A percentile compares a stretch with the other conserved stretches of the same genome.
Evolutionary conservation across 176 grass and related monocot genomes (phyloP).

Genomic region (Tillandsia fasciculata): DNA sequence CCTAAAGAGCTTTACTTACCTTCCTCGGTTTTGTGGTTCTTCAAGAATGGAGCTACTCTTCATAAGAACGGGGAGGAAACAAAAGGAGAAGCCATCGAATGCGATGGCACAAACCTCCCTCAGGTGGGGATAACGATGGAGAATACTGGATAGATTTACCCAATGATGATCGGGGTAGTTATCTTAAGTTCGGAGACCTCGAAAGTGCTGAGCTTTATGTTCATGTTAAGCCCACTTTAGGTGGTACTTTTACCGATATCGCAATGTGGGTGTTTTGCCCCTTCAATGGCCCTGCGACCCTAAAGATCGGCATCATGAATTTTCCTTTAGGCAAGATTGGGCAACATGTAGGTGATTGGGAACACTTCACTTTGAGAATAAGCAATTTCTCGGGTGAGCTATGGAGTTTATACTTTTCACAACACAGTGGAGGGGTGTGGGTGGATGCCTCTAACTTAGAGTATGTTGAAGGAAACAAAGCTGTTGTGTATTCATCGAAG

Average conservation of each 20-base stretch:
- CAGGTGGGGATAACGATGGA: conserved; percentile 68
- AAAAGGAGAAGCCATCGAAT: conserved; percentile 45
- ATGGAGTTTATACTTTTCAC: conserved; percentile 76
- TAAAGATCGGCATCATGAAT: conserved; percentile 58
- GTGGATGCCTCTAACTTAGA: conserved; percentile 52
- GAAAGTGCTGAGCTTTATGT: conserved; percentile 69
- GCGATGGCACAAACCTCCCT: conserved; percentile 64
- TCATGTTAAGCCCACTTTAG: conserved; percentile 72
- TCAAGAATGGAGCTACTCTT: conserved; percentile 72
- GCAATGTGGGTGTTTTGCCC: conserved; percentile 95
- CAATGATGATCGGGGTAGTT: conserved; percentile 29
- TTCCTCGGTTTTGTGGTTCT: conserved; percentile 92
- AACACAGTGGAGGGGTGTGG: conserved; percentile 90
- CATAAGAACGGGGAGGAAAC: conserved; percentile 47
- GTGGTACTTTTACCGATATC: conserved; percentile 84
- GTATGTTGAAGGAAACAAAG: conserved; percentile 72
- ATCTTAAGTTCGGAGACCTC: conserved; percentile 66
- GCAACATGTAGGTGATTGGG: conserved; percentile 75
- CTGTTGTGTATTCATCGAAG: conserved; percentile 69
- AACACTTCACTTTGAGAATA: conserved; percentile 77
- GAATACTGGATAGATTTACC: conserved; percentile 92
- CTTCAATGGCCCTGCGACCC: conserved; percentile 80
- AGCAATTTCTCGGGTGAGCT: conserved; percentile 77
- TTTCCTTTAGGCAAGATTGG: conserved; percentile 75
- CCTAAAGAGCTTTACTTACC: conserved; percentile 81